Base-by-base conservation (phyloP, 352 stramenopile species). In the Pilasporangium apinafurcum region DNA sequence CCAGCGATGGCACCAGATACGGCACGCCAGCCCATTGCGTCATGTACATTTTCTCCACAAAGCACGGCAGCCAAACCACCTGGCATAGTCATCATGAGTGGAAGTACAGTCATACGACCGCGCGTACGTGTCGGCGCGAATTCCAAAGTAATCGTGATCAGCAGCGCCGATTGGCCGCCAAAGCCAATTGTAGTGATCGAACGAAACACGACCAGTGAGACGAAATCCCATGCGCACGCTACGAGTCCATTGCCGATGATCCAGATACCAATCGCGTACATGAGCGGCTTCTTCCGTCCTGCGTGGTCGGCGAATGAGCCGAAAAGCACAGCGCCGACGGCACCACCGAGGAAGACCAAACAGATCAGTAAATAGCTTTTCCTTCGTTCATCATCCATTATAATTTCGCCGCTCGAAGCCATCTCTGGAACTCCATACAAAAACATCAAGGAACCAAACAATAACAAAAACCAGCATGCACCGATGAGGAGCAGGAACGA, bases 251-350 rank as follows among this genome's bases (percentile, higher is more conserved):
- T 68, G 16, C 45, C 59, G 2, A 76, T 17, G 39, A 76, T 36
- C 48, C 63, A 78, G 31, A 73, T 55, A 21, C 22, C 38, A 20
- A 79, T 37, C 1, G 67, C 62, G 12, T 45, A 43, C 1, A 86
- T 40, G 14, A 87, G 44, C 22, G 84, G 52, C 8, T 45, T 50
- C 26, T 64, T 53, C 6, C 72, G 59, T 10, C 74, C 74, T 46
- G 66, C 85, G 43, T 84, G 57, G 44, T 90, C 78, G 13, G 69
- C 74, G 12, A 68, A 59, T 16, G 71, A 59, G 10, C 78, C 78
- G 38, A 78, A 70, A 17, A 66, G 28, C 3, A 81, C 5, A 5
- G 58, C 66, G 32, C 78, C 78, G n/a, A 75, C n/a, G 7, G 63
- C 54, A 21, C 63, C 58, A 5, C 67, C 72, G 5, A 68, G 16